phyloP scores from a whole-genome alignment of 176 grass and related monocot species.

The Secale cereale region DNA sequence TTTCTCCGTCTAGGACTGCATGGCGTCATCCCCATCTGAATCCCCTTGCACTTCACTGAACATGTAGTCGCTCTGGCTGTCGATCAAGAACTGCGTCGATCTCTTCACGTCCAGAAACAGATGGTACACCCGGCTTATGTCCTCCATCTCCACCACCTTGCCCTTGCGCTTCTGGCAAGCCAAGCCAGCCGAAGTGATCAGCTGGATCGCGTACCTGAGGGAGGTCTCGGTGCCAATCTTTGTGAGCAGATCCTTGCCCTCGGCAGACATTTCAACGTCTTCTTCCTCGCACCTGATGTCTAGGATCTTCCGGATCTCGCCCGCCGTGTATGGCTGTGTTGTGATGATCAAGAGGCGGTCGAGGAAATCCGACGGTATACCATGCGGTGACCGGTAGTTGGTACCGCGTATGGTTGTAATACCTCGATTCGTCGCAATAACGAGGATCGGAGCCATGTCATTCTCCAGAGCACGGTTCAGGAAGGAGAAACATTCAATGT shows the following conservation, averaged over 20 bases:
- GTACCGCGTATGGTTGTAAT: slow-evolving; percentile 86
- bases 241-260: slow-evolving; percentile 81
- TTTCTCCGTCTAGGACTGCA: slow-evolving; percentile 35
- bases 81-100: slow-evolving; percentile 84
- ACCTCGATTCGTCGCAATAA: slow-evolving; percentile 83
- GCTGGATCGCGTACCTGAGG: slow-evolving; percentile 76
- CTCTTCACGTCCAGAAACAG: slow-evolving; percentile 95
- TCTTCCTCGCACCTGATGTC: slow-evolving; percentile 82
- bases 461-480: slow-evolving; percentile 86
- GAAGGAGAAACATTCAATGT: slow-evolving; percentile 96
- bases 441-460: slow-evolving; percentile 89
- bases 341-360: slow-evolving; percentile 73
- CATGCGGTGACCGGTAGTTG: slow-evolving; percentile 77
- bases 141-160: slow-evolving; percentile 85
- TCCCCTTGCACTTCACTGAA: slow-evolving; percentile 70
- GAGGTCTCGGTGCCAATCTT: slow-evolving; percentile 91
- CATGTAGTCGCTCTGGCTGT: slow-evolving; percentile 92
- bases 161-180: slow-evolving; percentile 86
- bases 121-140: slow-evolving; percentile 83
- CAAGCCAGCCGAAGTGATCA: slow-evolving; percentile 69
- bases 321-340: slow-evolving; percentile 67
- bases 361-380: slow-evolving; percentile 87
- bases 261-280: slow-evolving; percentile 79
- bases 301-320: slow-evolving; percentile 72
- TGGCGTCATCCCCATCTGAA: slow-evolving; percentile 48